These are phyloP conservation scores for Cephaloascus fragrans DNA, from an alignment of 805 yeast species.

Conservation along the genomic window DNA sequence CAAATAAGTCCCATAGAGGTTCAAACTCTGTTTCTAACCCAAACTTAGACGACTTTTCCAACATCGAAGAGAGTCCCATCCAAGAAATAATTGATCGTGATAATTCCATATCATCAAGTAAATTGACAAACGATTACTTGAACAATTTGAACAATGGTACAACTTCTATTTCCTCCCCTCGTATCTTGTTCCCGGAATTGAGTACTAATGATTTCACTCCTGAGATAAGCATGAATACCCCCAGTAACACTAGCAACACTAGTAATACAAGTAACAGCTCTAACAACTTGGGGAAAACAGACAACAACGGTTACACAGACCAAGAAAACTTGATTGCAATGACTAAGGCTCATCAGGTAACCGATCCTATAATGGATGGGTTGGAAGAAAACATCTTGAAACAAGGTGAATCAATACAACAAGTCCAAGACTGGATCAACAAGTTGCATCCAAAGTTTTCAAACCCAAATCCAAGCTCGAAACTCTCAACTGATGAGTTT, in stretches of 20 bases:
- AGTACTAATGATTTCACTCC: slow-evolving; percentile 3
- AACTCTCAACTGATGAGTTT: slow-evolving; percentile 13
- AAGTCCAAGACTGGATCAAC: slow-evolving; percentile 48
- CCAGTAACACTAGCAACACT: too few relatives aligned
- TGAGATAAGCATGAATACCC: too few relatives aligned
- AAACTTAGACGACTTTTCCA: slow-evolving; percentile 3
- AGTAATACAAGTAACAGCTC: too few relatives aligned
- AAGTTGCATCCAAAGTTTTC: slow-evolving; percentile 12
- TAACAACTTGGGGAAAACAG: too few relatives aligned
- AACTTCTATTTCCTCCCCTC: slow-evolving; percentile 12
- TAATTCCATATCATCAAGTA: slow-evolving; percentile 8
- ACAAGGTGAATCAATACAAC: slow-evolving; percentile 44
- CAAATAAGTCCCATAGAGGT: background rate
- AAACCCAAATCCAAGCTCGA: slow-evolving; percentile 2
- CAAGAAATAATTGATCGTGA: slow-evolving; percentile 10
- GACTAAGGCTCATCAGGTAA: too few relatives aligned
- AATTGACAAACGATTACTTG: slow-evolving; percentile 8
- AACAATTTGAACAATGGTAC: slow-evolving; percentile 3
- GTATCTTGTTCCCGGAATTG: slow-evolving; percentile 16
- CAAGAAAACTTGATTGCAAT: too few relatives aligned
- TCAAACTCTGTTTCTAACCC: background rate
- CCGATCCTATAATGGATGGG: slow-evolving; percentile 17
- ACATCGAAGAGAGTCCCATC: slow-evolving; percentile 10
- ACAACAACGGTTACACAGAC: too few relatives aligned
- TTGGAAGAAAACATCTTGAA: slow-evolving; percentile 36